Evolutionary conservation across 2,329 filamentous ascomycete species (phyloP).

Genomic region (Aspergillus uvarum): DNA sequence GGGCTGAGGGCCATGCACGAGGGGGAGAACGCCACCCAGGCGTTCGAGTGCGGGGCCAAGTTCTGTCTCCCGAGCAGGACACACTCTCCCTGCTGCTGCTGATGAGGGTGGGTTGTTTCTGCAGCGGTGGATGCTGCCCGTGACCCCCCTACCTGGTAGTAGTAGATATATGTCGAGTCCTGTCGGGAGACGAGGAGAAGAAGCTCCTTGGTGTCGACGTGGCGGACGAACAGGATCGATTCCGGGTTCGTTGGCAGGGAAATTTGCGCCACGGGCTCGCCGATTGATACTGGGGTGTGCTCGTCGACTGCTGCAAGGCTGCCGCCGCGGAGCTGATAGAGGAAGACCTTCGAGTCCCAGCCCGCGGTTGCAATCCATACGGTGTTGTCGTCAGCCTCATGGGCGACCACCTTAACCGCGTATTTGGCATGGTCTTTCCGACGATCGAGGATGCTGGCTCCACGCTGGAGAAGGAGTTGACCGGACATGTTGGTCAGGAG

Average conservation of each 20-base stretch:
- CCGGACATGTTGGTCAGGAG: slow-evolving; percentile 62
- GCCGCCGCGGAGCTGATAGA: slow-evolving; percentile 45
- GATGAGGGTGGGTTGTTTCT: neutral
- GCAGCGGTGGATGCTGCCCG: neutral
- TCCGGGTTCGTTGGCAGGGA: slow-evolving; percentile 56
- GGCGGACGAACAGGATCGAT: slow-evolving; percentile 53
- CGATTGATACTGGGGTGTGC: slow-evolving; percentile 19
- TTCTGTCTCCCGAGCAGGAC: slow-evolving; percentile 57
- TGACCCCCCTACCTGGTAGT: slow-evolving; percentile 43
- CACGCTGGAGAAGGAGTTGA: slow-evolving; percentile 51
- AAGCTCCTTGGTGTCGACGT: slow-evolving; percentile 49
- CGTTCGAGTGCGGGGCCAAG: slow-evolving; percentile 61
- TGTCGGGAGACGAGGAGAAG: slow-evolving; percentile 56
- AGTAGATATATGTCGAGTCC: slow-evolving; percentile 61
- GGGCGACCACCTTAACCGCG: slow-evolving; percentile 52
- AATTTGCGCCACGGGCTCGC: slow-evolving; percentile 30
- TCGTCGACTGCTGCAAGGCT: neutral
- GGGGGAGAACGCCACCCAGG: slow-evolving; percentile 65
- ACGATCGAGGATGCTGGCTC: slow-evolving; percentile 45
- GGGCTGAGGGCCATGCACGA: slow-evolving; percentile 58
- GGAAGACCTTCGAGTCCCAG: slow-evolving; percentile 58
- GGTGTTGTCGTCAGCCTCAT: slow-evolving; percentile 31
- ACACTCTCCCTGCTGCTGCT: slow-evolving; percentile 26
- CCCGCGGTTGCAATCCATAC: slow-evolving; percentile 57
- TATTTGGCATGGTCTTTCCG: slow-evolving; percentile 61